Conservation (phyloP, 2,329 filamentous ascomycete genomes). For the Aspergillus sojae region DNA sequence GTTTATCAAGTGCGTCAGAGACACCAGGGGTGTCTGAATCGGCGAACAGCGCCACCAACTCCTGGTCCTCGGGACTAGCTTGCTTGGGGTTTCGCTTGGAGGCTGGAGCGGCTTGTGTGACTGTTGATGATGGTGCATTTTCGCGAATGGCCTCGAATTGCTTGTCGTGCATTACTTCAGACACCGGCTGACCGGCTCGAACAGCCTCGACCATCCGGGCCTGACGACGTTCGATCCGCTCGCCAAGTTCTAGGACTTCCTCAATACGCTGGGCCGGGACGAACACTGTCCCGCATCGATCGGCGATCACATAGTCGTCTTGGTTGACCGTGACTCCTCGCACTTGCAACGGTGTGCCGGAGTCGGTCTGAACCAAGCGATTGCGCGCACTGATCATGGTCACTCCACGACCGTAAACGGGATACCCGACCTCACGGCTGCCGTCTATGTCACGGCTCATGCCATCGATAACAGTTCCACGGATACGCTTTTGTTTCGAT, state of each 20-base stretch:
- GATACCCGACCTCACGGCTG: constrained; percentile 35
- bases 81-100: constrained; percentile 10
- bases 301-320: constrained; percentile 26
- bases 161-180: constrained; percentile 25
- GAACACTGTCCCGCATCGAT: constrained; percentile 23
- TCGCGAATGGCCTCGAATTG: constrained; percentile 23
- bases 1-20: constrained; percentile 27
- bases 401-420: constrained; percentile 36
- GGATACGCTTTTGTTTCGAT: constrained; percentile 27
- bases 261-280: constrained; percentile 19
- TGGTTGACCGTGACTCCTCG: constrained; percentile 19
- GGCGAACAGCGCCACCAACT: constrained; percentile 20
- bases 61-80: constrained; percentile 17
- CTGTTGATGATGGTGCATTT: not conserved
- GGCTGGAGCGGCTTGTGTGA: not conserved
- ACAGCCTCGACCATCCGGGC: constrained; percentile 22
- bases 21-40: constrained; percentile 22
- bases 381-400: constrained; percentile 38
- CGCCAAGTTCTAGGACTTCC: constrained; percentile 18
- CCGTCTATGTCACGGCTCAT: constrained; percentile 39
- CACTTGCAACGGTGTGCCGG: constrained; percentile 26
- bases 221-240: constrained; percentile 21
- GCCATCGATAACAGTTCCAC: constrained; percentile 36
- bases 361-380: constrained; percentile 36
- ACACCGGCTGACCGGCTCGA: constrained; percentile 18